A percentile compares a stretch with the other conserved stretches of the same genome.
phyloP scores from a whole-genome alignment of 768 basidiomycete species.

The Rhizopogon vinicolor region DNA sequence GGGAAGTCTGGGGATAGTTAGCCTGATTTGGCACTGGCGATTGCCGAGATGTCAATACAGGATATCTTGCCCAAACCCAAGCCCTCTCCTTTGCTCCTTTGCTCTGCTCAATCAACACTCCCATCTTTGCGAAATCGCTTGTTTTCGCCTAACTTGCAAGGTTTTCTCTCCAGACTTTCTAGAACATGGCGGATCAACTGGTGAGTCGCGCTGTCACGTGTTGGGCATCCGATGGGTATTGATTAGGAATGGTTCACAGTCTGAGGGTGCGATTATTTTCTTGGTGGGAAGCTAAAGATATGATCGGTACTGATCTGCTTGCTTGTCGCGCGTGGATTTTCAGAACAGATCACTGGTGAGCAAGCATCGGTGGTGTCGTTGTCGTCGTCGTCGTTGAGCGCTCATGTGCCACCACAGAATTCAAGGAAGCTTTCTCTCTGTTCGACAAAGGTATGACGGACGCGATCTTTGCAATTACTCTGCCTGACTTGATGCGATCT shows the following conservation, averaged over 20 bases:
- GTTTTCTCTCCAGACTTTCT: constrained; percentile 5
- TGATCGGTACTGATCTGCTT: neutral
- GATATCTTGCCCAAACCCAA: neutral
- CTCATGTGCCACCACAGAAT: constrained; percentile 52
- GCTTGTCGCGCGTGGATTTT: constrained; percentile 8
- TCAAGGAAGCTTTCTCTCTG: constrained; percentile 98
- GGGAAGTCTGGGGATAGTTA: constrained; percentile 2
- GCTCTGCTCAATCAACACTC: constrained; percentile 5
- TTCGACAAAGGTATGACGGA: constrained; percentile 82
- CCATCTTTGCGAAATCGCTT: constrained; percentile 1
- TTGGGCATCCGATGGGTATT: constrained; percentile 10
- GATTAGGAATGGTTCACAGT: constrained; percentile 30
- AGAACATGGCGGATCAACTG: constrained; percentile 54
- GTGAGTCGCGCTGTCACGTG: constrained; percentile 30
- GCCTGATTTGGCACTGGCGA: constrained; percentile 25
- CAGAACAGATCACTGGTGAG: constrained; percentile 91
- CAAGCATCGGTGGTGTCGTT: constrained; percentile 5
- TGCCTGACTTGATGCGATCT: constrained; percentile 1
- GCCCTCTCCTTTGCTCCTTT: neutral
- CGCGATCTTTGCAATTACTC: neutral
- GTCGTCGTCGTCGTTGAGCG: neutral
- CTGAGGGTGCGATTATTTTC: constrained; percentile 44
- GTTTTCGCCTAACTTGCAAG: neutral
- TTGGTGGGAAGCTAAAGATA: neutral
- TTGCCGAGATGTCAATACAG: constrained; percentile 26